Evolutionary conservation across 2,329 filamentous ascomycete species (phyloP).

Genomic region (Dothideomycetes sp.): DNA sequence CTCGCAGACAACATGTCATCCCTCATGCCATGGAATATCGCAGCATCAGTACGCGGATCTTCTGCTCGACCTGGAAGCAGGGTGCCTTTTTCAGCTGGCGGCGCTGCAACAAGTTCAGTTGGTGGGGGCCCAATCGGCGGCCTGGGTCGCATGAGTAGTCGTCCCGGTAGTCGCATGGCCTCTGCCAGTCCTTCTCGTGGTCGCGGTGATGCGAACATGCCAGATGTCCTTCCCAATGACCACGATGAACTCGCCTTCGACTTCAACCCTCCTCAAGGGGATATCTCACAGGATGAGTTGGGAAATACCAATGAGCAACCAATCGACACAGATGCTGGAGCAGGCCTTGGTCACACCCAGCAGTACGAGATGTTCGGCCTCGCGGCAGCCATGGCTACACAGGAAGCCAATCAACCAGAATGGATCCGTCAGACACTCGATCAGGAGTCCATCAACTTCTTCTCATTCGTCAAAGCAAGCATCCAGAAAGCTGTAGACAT

Average conservation of each 20-base stretch:
- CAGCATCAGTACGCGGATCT: constrained; percentile 43
- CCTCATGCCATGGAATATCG: constrained; percentile 60
- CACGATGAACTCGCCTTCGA: constrained; percentile 5
- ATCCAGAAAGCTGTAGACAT: constrained; percentile 25
- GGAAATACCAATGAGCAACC: neutral
- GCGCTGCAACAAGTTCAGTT: constrained; percentile 5
- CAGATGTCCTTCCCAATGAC: neutral
- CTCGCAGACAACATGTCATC: constrained; percentile 54
- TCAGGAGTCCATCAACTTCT: constrained; percentile 50
- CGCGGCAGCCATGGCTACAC: constrained; percentile 36
- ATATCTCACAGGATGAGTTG: neutral
- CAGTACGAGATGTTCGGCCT: constrained; percentile 35
- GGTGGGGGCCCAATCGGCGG: constrained; percentile 5
- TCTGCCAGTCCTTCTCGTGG: constrained; percentile 52
- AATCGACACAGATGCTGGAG: neutral
- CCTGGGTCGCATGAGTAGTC: constrained; percentile 18
- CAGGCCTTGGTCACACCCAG: neutral
- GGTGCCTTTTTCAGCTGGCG: neutral
- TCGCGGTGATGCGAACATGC: too few species aligned
- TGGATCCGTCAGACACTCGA: constrained; percentile 44
- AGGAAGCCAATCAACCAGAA: constrained; percentile 35
- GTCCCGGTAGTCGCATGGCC: constrained; percentile 41
- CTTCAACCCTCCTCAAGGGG: neutral
- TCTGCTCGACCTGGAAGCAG: constrained; percentile 15
- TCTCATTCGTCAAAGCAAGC: constrained; percentile 44